phyloP scores from a whole-genome alignment of 176 grass and related monocot genomes.

The Musa acuminata region DNA sequence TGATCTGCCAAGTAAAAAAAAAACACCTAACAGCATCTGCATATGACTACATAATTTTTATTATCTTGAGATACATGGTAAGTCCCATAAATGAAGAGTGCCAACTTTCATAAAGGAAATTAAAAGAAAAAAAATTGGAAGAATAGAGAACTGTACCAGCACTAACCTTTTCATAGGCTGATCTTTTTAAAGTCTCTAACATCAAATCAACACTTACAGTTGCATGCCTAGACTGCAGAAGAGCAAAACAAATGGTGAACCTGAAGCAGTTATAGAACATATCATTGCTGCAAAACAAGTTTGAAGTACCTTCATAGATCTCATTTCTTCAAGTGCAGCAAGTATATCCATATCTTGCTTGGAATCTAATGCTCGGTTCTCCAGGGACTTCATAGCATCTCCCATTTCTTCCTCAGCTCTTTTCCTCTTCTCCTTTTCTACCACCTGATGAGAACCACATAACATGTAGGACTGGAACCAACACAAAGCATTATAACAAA shows the following conservation, averaged over 20 bases:
- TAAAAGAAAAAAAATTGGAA: conserved; percentile 5
- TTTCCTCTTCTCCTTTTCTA: conserved; percentile 55
- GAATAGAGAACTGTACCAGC: background rate
- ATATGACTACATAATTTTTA: no score
- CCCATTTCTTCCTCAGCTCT: conserved; percentile 69
- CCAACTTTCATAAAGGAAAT: background rate
- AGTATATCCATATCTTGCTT: conserved; percentile 50
- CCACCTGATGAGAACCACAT: conserved; percentile 23
- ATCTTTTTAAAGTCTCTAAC: conserved; percentile 75
- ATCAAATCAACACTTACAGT: conserved; percentile 72
- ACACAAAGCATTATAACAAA: no score
- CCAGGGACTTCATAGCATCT: conserved; percentile 61
- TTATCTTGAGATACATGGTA: no score
- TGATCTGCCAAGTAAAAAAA: background rate
- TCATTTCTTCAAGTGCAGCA: conserved; percentile 48
- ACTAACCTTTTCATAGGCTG: conserved; percentile 51
- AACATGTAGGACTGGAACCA: background rate
- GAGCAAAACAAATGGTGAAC: conserved; percentile 25
- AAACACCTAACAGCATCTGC: background rate
- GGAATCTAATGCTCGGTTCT: conserved; percentile 39
- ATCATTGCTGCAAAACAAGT: background rate
- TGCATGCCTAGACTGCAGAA: conserved; percentile 83
- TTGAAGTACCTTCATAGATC: conserved; percentile 39
- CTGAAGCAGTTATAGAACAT: background rate
- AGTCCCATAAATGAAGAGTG: background rate